Evolutionary conservation across 2,329 filamentous ascomycete genomes (phyloP).

Genomic region (Leptoxyphium fumago): DNA sequence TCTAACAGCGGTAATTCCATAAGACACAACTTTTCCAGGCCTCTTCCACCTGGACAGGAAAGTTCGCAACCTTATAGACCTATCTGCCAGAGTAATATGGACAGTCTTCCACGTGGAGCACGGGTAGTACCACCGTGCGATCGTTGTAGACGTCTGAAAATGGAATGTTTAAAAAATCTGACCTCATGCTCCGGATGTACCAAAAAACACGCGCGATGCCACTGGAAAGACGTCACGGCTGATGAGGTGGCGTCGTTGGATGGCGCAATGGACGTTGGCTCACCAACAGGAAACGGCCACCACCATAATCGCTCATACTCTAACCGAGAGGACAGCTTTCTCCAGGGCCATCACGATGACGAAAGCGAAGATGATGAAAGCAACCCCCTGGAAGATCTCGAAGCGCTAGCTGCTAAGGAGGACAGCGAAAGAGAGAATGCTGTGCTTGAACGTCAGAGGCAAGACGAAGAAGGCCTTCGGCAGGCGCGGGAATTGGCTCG

Average conservation of each 20-base stretch:
- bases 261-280: not conserved
- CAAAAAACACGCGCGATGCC: constrained; percentile 79
- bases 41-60: constrained; percentile 21
- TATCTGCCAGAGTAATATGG: constrained; percentile 45
- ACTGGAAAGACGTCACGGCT: constrained; percentile 67
- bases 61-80: constrained; percentile 22
- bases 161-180: constrained; percentile 72
- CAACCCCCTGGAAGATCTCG: constrained; percentile 21
- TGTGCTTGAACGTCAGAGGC: constrained; percentile 6
- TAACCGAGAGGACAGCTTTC: not conserved
- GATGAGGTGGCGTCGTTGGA: constrained; percentile 39
- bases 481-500: constrained; percentile 16
- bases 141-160: constrained; percentile 62
- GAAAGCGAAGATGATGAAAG: constrained; percentile 20
- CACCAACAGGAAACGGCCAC: not conserved
- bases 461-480: constrained; percentile 17
- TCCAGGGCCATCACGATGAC: constrained; percentile 1
- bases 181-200: constrained; percentile 80
- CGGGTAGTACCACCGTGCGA: constrained; percentile 72
- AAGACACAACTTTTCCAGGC: constrained; percentile 24
- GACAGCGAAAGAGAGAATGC: constrained; percentile 10
- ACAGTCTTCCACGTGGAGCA: constrained; percentile 59
- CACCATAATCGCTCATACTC: not conserved
- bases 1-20: constrained; percentile 6
- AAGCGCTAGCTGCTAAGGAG: constrained; percentile 19